Evolutionary conservation across 2,329 filamentous ascomycete genomes (phyloP), one percentile per base, ranked within the genome.

Genomic region (Colletotrichum lindemuthianum): DNA sequence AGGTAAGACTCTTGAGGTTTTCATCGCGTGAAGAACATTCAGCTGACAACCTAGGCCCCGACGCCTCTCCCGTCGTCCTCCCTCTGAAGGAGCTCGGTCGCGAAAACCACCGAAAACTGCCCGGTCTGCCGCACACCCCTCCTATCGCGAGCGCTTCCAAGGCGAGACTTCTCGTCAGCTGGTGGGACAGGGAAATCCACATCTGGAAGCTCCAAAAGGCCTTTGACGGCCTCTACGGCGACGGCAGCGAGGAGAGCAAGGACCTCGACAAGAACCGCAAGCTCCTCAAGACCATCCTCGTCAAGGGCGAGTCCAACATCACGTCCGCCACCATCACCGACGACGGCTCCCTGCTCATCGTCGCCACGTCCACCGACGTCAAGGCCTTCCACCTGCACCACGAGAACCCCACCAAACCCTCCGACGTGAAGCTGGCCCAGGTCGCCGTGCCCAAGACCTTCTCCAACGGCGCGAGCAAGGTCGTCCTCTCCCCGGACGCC

Each of bases 181-280:
- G 93, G 92, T 98, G 94, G 93, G 92, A 95, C 69, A 86, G 91
- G 60, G 92, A 96, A 74, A 83, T 98, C 52, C 89, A 91, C 70
- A 86, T 99, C 66, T 99, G 94, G 93, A 86, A 81, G 43, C 72
- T 88, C 13, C 79, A 74, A 51, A 78, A 77, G 64, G 77, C 83
- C 5, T 76, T 84, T 13, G 77, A 77, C 36, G 79, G 84, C 44
- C 76, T 88, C 32, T 74, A 83, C 48, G 75, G 80, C 47, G 70
- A 71, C 16, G 71, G 75, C n/a, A 77, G 78, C 44, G 77, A 76
- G 9, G 78, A 79, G 13, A 74, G 73, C 59, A 74, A 71, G 63
- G 81, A 75, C 68, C 75, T 79, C 67, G 84, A 81, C 68, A 83
- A 82, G 66, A 87, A 84, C 75, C 84, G 86, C 55, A 90, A 88